Evolutionary conservation across 202 grass and related monocot genomes (phyloP).

Genomic region (Brachypodium distachyon): DNA sequence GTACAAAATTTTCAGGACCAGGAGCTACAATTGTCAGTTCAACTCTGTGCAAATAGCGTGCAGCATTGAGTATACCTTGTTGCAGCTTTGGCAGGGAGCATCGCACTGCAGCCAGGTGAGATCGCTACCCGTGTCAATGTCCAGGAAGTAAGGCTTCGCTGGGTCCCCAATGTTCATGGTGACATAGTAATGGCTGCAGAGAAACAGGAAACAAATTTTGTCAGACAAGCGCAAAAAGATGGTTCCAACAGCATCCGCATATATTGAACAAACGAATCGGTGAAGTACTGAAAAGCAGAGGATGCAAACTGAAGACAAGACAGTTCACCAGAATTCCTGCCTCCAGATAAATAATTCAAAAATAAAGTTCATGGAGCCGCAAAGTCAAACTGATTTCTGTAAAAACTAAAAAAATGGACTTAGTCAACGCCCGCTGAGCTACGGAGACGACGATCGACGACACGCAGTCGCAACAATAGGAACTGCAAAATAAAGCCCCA

Average conservation of each 20-base stretch:
- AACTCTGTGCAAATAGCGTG: not conserved
- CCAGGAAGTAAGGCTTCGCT: conserved; percentile 73
- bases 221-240: not conserved
- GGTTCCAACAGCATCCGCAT: not conserved
- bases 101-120: conserved; percentile 96
- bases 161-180: conserved; percentile 80
- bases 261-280: not conserved
- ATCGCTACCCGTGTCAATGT: conserved; percentile 88
- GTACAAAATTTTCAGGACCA: not conserved
- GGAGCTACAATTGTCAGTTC: not conserved
- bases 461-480: not conserved
- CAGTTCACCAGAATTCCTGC: not conserved
- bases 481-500: not conserved
- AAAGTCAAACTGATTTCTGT: not conserved
- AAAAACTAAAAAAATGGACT: not conserved
- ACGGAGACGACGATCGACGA: not conserved
- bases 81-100: conserved; percentile 74
- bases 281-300: not conserved
- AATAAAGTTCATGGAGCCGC: not conserved
- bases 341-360: not conserved
- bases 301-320: not conserved
- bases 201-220: not conserved
- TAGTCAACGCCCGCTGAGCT: conserved; percentile 6
- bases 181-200: conserved; percentile 57
- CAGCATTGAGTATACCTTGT: conserved; percentile 39